These are phyloP conservation scores for Didymella pinodella DNA, from an alignment of 2,329 filamentous ascomycete genomes.

Conservation along the genomic window DNA sequence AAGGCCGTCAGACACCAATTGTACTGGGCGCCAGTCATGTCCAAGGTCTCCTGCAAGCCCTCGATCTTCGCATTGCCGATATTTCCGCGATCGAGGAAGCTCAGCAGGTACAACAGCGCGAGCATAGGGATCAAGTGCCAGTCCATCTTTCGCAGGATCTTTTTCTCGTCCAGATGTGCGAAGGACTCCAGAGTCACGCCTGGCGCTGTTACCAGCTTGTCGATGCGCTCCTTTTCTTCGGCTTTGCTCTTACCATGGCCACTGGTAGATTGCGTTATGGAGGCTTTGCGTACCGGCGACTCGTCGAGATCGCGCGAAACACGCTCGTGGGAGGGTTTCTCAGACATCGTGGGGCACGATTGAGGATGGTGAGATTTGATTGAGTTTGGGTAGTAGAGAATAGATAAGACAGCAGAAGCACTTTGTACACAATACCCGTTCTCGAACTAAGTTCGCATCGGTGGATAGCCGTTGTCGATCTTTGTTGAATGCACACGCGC, in stretches of 20 bases:
- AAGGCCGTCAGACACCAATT: slow-evolving; percentile 71
- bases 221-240: slow-evolving; percentile 35
- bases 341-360: slow-evolving; percentile 5
- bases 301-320: slow-evolving; percentile 14
- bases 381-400: background rate
- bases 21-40: slow-evolving; percentile 64
- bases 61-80: slow-evolving; percentile 57
- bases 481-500: slow-evolving; percentile 1
- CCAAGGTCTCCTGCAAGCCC: slow-evolving; percentile 38
- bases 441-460: slow-evolving; percentile 12
- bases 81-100: slow-evolving; percentile 47
- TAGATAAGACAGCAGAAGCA: background rate
- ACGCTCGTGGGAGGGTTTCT: slow-evolving; percentile 18
- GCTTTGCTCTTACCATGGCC: slow-evolving; percentile 20
- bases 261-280: slow-evolving; percentile 8
- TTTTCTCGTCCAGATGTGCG: slow-evolving; percentile 51
- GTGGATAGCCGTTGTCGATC: slow-evolving; percentile 16
- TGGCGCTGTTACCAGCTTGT: slow-evolving; percentile 36
- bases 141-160: slow-evolving; percentile 53
- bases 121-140: slow-evolving; percentile 51
- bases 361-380: background rate
- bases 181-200: slow-evolving; percentile 42
- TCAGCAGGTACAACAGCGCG: slow-evolving; percentile 50
- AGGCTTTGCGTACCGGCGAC: slow-evolving; percentile 9
- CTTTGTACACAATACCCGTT: slow-evolving; percentile 8